Percentiles rank a stretch among this genome's conserved stretches.
These are phyloP conservation scores for Pistacia atlantica DNA, from an alignment of 345 rosid species.

Conservation along the genomic window DNA sequence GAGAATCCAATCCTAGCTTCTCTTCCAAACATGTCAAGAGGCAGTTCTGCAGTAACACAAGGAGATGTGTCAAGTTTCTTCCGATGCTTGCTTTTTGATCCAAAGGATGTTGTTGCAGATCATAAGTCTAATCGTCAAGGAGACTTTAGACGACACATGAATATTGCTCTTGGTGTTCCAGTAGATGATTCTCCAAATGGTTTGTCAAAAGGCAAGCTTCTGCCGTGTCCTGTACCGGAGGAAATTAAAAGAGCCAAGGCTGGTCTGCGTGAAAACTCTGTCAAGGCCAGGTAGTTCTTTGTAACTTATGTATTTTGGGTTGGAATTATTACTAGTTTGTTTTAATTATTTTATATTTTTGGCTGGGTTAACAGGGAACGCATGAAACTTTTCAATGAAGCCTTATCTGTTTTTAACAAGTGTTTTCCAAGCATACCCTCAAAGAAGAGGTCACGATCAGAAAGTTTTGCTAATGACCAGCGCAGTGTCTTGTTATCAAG, in stretches of 20 bases:
- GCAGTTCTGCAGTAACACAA: slow-evolving; percentile 59
- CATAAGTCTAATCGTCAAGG: slow-evolving; percentile 76
- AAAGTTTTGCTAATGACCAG: slow-evolving; percentile 64
- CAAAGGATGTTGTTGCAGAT: slow-evolving; percentile 71
- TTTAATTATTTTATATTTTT: slow-evolving; percentile 9
- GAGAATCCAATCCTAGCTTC: slow-evolving; percentile 73
- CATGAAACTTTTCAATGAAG: slow-evolving; percentile 68
- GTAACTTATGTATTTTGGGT: slow-evolving; percentile 22
- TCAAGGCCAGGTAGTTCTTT: slow-evolving; percentile 83
- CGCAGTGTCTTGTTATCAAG: slow-evolving; percentile 48
- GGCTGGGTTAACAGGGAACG: slow-evolving; percentile 70
- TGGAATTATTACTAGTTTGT: slow-evolving; percentile 29
- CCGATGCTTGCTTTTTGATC: slow-evolving; percentile 73
- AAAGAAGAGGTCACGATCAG: slow-evolving; percentile 89
- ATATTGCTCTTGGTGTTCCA: slow-evolving; percentile 74
- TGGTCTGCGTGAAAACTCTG: slow-evolving; percentile 64
- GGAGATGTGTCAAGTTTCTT: slow-evolving; percentile 74
- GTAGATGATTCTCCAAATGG: slow-evolving; percentile 70
- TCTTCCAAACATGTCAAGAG: slow-evolving; percentile 67
- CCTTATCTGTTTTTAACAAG: slow-evolving; percentile 79
- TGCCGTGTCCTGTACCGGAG: slow-evolving; percentile 59
- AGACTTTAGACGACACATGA: slow-evolving; percentile 68
- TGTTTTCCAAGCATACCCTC: slow-evolving; percentile 69
- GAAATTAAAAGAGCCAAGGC: slow-evolving; percentile 73
- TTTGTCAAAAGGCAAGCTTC: slow-evolving; percentile 60